Base-by-base conservation (phyloP, 2,329 filamentous ascomycete species). In the Verticillium dahliae region DNA sequence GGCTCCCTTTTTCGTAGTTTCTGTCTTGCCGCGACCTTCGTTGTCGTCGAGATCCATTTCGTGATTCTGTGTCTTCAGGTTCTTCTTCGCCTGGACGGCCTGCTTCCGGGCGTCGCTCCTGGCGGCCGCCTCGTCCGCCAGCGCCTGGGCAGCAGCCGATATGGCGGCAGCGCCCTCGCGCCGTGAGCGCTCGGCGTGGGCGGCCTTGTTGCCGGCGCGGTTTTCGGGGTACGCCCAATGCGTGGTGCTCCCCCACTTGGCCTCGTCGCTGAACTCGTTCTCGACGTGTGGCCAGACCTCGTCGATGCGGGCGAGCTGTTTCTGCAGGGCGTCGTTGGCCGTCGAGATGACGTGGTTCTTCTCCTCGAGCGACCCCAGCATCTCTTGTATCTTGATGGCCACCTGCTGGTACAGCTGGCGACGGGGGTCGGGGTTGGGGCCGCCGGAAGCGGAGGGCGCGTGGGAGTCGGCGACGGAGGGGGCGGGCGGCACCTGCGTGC, bases 191-290 rank as follows among this genome's bases (percentile, higher is more conserved):
- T 96, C 91, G 37, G 87, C 86, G 55, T 87, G 82, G 31, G 85
- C 86, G n/a, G 82, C 79, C 68, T 83, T 83, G 41, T 60, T 65
- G 38, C 79, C 79, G 38, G 86, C 83, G 66, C 94, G 89, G 70
- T 91, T 92, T 69, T 94, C 90, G 22, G 91, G 90, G 73, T 98
- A 98, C 57, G 94, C 95, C 95, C 95, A 99, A 74, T 99, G 95
- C 59, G 87, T 91, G 62, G 87, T 84, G 76, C 92, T 98, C 59
- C 96, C 95, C 78, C 92, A 89, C 75, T 96, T 91, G 60, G 95
- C 92, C 75, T 98, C 92, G 64, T 97, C 92, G 75, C 91, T 96
- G 71, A 99, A 91, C 74, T 99, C 95, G 63, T 83, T 81, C 66
- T 96, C 90, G 62, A 98, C 85, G 75, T 93, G 88, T 22, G 92